Percentiles rank a stretch among this genome's conserved stretches.
Conservation (phyloP, 2,329 filamentous ascomycete species). For the Emergomyces orientalis region DNA sequence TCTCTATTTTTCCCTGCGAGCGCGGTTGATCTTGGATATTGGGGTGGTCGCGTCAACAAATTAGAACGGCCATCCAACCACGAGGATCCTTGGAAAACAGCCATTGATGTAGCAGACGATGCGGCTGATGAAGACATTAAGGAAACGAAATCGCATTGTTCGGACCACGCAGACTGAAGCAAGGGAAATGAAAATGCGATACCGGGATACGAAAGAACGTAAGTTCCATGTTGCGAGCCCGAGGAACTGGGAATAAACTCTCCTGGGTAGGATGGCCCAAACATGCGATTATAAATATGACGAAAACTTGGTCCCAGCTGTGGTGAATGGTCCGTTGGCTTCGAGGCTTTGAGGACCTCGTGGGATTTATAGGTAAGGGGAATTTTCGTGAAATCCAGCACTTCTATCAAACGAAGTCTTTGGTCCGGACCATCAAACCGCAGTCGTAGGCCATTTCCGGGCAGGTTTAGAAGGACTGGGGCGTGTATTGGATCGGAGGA, state of each 20-base stretch:
- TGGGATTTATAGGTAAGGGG: constrained; percentile 72
- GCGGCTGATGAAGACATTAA: constrained; percentile 70
- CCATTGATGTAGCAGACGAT: constrained; percentile 73
- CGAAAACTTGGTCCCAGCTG: constrained; percentile 62
- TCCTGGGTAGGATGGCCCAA: constrained; percentile 87
- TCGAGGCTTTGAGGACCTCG: constrained; percentile 58
- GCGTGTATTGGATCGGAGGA: constrained; percentile 62
- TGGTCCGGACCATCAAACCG: constrained; percentile 93
- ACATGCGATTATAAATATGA: constrained; percentile 85
- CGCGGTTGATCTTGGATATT: constrained; percentile 63
- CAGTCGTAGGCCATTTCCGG: constrained; percentile 76
- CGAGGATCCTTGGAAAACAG: constrained; percentile 79
- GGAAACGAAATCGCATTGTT: constrained; percentile 69
- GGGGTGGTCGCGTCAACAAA: constrained; percentile 65
- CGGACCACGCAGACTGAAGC: constrained; percentile 62
- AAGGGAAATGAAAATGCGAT: constrained; percentile 88
- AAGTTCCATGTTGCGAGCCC: constrained; percentile 56
- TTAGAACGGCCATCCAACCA: constrained; percentile 74
- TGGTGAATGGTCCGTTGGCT: constrained; percentile 25
- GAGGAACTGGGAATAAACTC: constrained; percentile 67
- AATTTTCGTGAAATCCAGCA: constrained; percentile 80
- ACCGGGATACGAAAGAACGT: constrained; percentile 88
- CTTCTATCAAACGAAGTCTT: constrained; percentile 79
- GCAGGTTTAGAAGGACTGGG: constrained; percentile 65
- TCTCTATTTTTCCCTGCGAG: constrained; percentile 64